A percentile compares a stretch with the other conserved stretches of the same genome.
Conservation (phyloP, 169 alveolate genomes). For the Eimeria necatrix region DNA sequence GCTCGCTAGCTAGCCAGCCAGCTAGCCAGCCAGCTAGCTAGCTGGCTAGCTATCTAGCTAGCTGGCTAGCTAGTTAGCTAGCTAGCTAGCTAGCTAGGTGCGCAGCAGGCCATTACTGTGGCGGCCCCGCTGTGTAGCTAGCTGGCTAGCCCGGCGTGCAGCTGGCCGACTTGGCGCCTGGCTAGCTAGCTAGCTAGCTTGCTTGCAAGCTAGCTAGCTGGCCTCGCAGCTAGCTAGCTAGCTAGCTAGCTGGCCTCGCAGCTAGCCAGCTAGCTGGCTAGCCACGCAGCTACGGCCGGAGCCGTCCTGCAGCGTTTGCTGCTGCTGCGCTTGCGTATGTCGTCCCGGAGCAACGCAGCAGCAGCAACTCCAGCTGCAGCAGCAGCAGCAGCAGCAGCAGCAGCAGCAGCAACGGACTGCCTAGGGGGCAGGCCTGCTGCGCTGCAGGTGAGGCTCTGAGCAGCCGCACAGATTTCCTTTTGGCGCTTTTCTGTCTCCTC, state of each 20-base stretch:
- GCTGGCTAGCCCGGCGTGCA: no score
- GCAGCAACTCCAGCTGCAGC: neutral
- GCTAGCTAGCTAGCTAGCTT: constrained; percentile 8
- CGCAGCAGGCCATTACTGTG: no score
- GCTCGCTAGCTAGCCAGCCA: no score
- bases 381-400: constrained; percentile 56
- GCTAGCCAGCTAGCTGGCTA: neutral
- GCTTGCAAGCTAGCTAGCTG: constrained; percentile 52
- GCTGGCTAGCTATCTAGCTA: no score
- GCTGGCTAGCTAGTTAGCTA: no score
- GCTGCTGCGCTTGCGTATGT: neutral
- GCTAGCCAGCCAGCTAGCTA: no score
- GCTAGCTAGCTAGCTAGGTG: no score
- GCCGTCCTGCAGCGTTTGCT: neutral
- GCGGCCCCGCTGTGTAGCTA: no score
- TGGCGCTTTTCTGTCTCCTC: constrained; percentile 58
- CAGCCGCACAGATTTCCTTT: neutral
- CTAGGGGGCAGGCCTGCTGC: constrained; percentile 43
- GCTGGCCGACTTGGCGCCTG: neutral
- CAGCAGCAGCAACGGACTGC: constrained; percentile 48
- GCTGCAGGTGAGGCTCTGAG: constrained; percentile 15
- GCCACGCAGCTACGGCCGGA: neutral
- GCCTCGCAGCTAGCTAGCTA: neutral
- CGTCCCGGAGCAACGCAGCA: neutral
- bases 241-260: neutral